Conservation (phyloP, 805 yeast genomes). For the Starmerella davenportii region DNA sequence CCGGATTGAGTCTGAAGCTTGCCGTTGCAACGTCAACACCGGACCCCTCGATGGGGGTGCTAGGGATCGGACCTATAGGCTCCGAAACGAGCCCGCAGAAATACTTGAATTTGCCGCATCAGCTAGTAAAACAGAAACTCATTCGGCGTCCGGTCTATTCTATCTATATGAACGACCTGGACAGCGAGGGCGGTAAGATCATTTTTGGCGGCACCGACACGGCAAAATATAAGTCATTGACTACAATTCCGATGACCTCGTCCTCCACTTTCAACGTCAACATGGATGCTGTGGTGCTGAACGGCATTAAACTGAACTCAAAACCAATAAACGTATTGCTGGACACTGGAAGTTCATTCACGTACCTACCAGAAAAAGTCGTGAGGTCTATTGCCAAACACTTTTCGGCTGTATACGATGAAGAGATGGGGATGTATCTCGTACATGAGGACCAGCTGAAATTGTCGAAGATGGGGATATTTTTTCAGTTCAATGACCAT, state of each 20-base stretch:
- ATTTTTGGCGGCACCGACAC: constrained; percentile 60
- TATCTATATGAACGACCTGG: constrained; percentile 33
- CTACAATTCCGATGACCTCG: constrained; percentile 28
- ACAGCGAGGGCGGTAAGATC: constrained; percentile 31
- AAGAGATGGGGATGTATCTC: constrained; percentile 26
- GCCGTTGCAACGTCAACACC: constrained; percentile 57
- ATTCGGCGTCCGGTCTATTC: constrained; percentile 44
- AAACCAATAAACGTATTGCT: constrained; percentile 26
- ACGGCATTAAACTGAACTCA: neutral
- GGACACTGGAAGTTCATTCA: constrained; percentile 41
- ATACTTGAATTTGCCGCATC: constrained; percentile 46
- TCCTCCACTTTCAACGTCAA: constrained; percentile 14
- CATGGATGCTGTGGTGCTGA: constrained; percentile 13
- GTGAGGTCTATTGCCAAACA: constrained; percentile 22
- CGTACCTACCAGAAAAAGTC: constrained; percentile 30
- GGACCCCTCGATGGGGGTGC: constrained; percentile 37
- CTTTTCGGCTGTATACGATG: constrained; percentile 28
- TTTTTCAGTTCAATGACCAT: constrained; percentile 36
- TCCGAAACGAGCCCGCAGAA: constrained; percentile 9
- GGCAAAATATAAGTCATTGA: constrained; percentile 38
- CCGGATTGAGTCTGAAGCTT: constrained; percentile 39
- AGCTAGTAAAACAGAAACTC: constrained; percentile 38
- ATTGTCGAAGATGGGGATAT: constrained; percentile 18
- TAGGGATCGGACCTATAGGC: constrained; percentile 19
- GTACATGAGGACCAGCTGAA: constrained; percentile 23